A percentile compares a stretch with the other conserved stretches of the same genome.
Conservation (phyloP, 306 rosid genomes). For the Arachis hypogaea region DNA sequence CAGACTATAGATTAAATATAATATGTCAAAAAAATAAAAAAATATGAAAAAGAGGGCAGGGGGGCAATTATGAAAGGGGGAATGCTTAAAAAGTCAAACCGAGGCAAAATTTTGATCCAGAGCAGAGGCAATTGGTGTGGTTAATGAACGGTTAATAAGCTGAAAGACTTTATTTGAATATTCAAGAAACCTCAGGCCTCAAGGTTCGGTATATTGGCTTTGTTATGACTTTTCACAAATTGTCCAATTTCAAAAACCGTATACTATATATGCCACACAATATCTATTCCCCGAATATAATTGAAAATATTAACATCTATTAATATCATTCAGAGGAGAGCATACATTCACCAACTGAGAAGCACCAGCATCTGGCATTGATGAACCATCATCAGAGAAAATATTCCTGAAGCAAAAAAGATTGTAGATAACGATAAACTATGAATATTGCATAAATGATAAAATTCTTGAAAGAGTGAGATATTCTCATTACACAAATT, state of each 20-base stretch:
- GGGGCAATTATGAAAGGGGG: too few species aligned
- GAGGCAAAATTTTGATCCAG: too few species aligned
- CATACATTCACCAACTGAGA: constrained; percentile 67
- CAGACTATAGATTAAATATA: background rate
- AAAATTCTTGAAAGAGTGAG: too few species aligned
- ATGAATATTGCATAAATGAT: background rate
- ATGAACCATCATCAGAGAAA: constrained; percentile 82
- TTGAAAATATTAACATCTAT: background rate
- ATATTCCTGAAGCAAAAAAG: constrained; percentile 67
- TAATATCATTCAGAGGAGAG: constrained; percentile 21
- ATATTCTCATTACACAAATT: too few species aligned
- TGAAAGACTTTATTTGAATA: too few species aligned
- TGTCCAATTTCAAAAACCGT: constrained; percentile 4
- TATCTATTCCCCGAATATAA: background rate
- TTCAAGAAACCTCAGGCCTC: too few species aligned
- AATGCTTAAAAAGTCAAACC: too few species aligned
- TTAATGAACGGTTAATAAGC: too few species aligned
- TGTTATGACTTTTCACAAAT: constrained; percentile 13
- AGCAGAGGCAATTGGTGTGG: too few species aligned
- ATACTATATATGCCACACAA: constrained; percentile 22
- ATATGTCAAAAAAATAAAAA: too few species aligned
- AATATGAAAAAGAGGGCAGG: too few species aligned
- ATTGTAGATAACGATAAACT: constrained; percentile 6
- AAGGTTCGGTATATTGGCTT: too few species aligned
- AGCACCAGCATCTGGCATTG: constrained; percentile 63